Evolutionary conservation across 371 early-diverging fungal genomes (phyloP).

Genomic region (Mucor mucedo): DNA sequence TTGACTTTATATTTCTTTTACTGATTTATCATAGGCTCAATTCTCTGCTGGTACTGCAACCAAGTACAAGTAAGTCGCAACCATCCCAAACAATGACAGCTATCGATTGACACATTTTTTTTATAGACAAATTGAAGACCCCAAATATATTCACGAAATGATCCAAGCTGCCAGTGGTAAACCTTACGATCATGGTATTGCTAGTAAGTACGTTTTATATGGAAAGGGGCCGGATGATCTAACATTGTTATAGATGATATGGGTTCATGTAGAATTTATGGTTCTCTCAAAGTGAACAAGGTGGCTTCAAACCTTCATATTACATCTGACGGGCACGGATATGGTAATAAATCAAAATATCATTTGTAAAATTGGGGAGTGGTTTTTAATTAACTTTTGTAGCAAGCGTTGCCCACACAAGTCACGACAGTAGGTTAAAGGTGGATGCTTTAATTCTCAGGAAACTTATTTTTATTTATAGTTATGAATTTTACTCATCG

Average conservation of each 20-base stretch:
- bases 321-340: constrained; percentile 90
- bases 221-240: not conserved
- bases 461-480: constrained; percentile 28
- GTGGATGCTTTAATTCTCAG: not conserved
- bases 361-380: not conserved
- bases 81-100: not conserved
- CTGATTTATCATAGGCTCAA: constrained; percentile 37
- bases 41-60: constrained; percentile 51
- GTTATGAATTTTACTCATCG: constrained; percentile 93
- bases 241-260: constrained; percentile 37
- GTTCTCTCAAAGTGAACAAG: constrained; percentile 78
- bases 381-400: constrained; percentile 2
- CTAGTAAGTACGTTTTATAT: constrained; percentile 24
- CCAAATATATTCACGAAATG: constrained; percentile 47
- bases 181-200: constrained; percentile 38
- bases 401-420: constrained; percentile 56
- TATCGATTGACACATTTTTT: not conserved
- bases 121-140: constrained; percentile 34
- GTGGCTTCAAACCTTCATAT: constrained; percentile 90
- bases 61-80: constrained; percentile 32
- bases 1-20: not conserved
- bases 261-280: constrained; percentile 78
- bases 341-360: constrained; percentile 51
- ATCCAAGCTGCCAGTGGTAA: constrained; percentile 51
- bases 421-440: constrained; percentile 67